These are phyloP conservation scores for Acmispon strigosus DNA, from an alignment of 306 rosid species.

Conservation along the genomic window DNA sequence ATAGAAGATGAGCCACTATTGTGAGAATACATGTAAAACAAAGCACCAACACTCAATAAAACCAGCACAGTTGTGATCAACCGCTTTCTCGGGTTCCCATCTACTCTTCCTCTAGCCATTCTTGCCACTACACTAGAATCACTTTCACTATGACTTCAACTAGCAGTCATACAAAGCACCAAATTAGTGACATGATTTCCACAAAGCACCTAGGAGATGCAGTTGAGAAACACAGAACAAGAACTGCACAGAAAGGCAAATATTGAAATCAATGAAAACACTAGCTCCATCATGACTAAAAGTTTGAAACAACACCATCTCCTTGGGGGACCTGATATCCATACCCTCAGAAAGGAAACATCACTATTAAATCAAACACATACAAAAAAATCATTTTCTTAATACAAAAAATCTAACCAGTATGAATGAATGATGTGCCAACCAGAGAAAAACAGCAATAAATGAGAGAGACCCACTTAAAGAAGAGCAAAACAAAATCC, in stretches of 20 bases:
- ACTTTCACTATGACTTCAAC: conserved; percentile 24
- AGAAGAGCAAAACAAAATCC: neutral
- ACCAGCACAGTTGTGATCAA: conserved; percentile 35
- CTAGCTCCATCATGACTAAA: conserved; percentile 1
- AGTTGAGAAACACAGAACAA: conserved; percentile 11
- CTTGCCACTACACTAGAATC: conserved; percentile 35
- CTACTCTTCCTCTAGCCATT: conserved; percentile 59
- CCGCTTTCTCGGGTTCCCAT: conserved; percentile 56
- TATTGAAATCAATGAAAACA: conserved; percentile 18
- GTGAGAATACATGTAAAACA: conserved; percentile 47
- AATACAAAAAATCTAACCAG: neutral
- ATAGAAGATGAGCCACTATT: conserved; percentile 49
- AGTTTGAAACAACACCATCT: neutral
- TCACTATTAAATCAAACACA: conserved; percentile 1
- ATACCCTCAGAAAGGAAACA: conserved; percentile 18
- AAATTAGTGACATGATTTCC: conserved; percentile 14
- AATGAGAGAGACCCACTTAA: neutral
- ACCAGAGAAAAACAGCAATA: neutral
- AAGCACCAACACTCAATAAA: conserved; percentile 53
- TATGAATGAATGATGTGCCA: neutral
- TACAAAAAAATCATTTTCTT: neutral
- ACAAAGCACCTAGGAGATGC: neutral
- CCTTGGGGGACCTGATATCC: neutral
- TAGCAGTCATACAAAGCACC: neutral
- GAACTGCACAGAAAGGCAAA: conserved; percentile 21